Percentiles rank a stretch among this genome's conserved stretches.
These are phyloP conservation scores for Zarea fungicola DNA, from an alignment of 2,329 filamentous ascomycete genomes.

Conservation along the genomic window DNA sequence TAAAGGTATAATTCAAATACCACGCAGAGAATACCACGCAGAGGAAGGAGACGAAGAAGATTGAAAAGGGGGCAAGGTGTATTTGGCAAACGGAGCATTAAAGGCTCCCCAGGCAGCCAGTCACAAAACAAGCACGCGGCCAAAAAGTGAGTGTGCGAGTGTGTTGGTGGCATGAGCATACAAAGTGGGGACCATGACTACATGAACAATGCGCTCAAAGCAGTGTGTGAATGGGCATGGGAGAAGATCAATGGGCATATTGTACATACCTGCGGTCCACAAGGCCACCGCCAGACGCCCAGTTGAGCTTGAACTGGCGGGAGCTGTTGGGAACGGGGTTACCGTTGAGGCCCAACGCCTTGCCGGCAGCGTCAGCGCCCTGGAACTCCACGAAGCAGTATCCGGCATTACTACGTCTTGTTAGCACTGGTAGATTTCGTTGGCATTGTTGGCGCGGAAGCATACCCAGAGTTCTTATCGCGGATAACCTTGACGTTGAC, in stretches of 20 bases:
- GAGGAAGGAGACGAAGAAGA: neutral
- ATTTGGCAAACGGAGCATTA: conserved; percentile 2
- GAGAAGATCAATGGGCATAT: neutral
- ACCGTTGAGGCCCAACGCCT: conserved; percentile 87
- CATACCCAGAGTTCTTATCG: conserved; percentile 94
- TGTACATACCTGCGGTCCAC: conserved; percentile 76
- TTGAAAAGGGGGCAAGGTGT: neutral
- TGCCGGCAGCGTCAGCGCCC: conserved; percentile 76
- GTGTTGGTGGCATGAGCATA: conserved; percentile 2
- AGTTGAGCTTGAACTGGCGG: conserved; percentile 97
- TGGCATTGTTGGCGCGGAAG: conserved; percentile 1
- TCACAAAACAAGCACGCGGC: neutral
- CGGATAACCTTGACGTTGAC: conserved; percentile 99
- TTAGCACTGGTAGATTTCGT: neutral
- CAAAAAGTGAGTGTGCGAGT: conserved; percentile 1
- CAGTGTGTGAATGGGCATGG: neutral
- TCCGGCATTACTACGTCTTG: conserved; percentile 71
- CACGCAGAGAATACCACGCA: no score
- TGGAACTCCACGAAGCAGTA: conserved; percentile 98
- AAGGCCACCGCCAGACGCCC: conserved; percentile 93
- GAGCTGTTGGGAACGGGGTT: conserved; percentile 87
- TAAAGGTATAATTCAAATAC: no score
- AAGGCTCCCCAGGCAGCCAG: neutral
- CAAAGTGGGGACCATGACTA: conserved; percentile 12
- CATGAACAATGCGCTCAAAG: neutral